These are phyloP conservation scores for Eutrema salsugineum DNA, from an alignment of 441 rosid species.

Conservation along the genomic window DNA sequence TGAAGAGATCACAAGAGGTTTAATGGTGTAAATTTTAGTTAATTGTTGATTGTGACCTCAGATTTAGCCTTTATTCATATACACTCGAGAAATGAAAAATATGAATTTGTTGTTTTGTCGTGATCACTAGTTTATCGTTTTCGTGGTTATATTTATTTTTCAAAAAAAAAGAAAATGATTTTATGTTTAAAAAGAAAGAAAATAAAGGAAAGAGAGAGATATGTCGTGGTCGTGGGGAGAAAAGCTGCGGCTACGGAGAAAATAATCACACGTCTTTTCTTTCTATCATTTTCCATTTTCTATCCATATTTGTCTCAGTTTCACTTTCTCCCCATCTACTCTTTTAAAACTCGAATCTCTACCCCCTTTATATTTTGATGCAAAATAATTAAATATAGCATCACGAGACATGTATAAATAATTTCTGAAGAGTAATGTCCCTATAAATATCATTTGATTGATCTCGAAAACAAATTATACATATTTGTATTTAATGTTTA, in stretches of 20 bases:
- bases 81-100: not conserved
- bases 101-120: not conserved
- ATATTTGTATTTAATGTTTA: not conserved
- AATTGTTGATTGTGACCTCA: conserved; percentile 1
- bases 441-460: not conserved
- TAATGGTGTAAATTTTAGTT: not conserved
- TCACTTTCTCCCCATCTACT: not conserved
- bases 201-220: not conserved
- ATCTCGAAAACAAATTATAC: not conserved
- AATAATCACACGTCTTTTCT: conserved; percentile 20
- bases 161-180: not conserved
- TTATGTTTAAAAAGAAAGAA: not conserved
- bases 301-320: not conserved
- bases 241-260: conserved; percentile 20
- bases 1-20: not conserved
- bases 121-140: conserved; percentile 7
- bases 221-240: conserved; percentile 29
- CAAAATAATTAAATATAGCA: not conserved
- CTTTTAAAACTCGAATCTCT: not conserved
- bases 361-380: not conserved
- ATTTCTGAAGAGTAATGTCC: not conserved
- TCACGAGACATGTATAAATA: not conserved
- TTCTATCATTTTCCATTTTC: not conserved
- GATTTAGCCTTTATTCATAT: not conserved
- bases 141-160: not conserved